Base-by-base conservation (phyloP, 768 basidiomycete species). In the Dictyophora rubrovolvata region DNA sequence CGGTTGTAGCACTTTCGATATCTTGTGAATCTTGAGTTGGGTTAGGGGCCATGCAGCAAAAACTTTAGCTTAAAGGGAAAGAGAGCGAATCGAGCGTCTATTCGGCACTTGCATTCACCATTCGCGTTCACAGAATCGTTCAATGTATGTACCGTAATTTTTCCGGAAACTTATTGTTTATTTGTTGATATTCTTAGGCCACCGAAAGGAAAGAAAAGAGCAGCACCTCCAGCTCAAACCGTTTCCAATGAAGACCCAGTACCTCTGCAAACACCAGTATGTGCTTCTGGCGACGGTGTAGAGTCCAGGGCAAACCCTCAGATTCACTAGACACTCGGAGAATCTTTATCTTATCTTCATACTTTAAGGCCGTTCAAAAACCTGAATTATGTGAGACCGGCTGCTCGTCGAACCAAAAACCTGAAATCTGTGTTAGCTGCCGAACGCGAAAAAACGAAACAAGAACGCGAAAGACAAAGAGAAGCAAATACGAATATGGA, bases 331-430 rank as follows among this genome's bases (percentile, higher is more conserved):
- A 82, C 82, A 42, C 72, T 90, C 50, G 84, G 83, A 10, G 87
- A 87, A 64, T 82, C 87, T 56, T 71, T 89, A 17, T 91, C 89
- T 0, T 87, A 85, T 64, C 73, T 87, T 1, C 80, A 88, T 59
- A 70, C 70, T 23, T 83, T 86, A 0, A 78, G 86, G 0, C 86
- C 88, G 0, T 92, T 92, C 75, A 93, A 93, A 71, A 89, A 85
- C 63, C 77, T 81, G 0, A 69, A 75, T 23, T 87, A 89, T 65
- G 75, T 74, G 7, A 89, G 85, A 71, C 88, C 89, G 64, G 66
- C 77, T 7, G 87, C 82, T 60, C 77, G 88, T 8, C 77, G 89
- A 20, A 81, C 86, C 20, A 90, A 88, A 74, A 89, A 89, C 63
- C 68, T 90, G 65, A 93, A 92, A 71, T 77, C 82, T 2, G 84